Conservation (phyloP, 495 filamentous ascomycete species). For the Tuber magnatum region DNA sequence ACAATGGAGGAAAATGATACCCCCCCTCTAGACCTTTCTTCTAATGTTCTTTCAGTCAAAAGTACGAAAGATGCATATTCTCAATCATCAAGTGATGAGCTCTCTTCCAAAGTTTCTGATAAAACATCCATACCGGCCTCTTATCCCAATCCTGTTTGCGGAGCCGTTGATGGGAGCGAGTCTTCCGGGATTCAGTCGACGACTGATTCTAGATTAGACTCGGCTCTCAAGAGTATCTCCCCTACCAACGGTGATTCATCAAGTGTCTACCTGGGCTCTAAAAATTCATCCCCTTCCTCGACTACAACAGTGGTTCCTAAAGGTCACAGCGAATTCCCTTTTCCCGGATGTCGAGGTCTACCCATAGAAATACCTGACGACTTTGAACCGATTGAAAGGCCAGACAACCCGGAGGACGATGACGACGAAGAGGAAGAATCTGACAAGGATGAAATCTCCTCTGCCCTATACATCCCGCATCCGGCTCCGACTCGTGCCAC, state of each 20-base stretch:
- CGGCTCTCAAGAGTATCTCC: constrained; percentile 23
- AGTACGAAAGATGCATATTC: constrained; percentile 40
- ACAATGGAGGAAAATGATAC: constrained; percentile 20
- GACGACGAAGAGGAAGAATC: constrained; percentile 71
- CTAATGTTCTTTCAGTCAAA: constrained; percentile 39
- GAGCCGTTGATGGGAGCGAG: constrained; percentile 24
- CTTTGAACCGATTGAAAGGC: constrained; percentile 36
- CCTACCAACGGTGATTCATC: constrained; percentile 16
- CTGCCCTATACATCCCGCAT: constrained; percentile 88
- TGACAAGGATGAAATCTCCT: constrained; percentile 87
- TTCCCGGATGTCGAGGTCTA: constrained; percentile 12
- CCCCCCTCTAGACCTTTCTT: constrained; percentile 30
- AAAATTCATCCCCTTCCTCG: constrained; percentile 8
- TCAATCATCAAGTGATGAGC: constrained; percentile 40
- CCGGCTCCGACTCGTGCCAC: constrained; percentile 50
- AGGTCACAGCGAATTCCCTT: constrained; percentile 16
- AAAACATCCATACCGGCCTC: constrained; percentile 35
- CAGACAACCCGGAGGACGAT: constrained; percentile 41
- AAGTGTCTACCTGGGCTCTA: constrained; percentile 4
- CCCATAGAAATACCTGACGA: constrained; percentile 37
- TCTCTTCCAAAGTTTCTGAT: constrained; percentile 35
- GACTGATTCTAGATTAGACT: constrained; percentile 6
- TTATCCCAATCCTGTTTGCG: constrained; percentile 33
- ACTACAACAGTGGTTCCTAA: constrained; percentile 43
- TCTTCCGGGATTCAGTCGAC: constrained; percentile 1